These are phyloP conservation scores for Cercophora scortea DNA, from an alignment of 495 filamentous ascomycete genomes.

Conservation along the genomic window DNA sequence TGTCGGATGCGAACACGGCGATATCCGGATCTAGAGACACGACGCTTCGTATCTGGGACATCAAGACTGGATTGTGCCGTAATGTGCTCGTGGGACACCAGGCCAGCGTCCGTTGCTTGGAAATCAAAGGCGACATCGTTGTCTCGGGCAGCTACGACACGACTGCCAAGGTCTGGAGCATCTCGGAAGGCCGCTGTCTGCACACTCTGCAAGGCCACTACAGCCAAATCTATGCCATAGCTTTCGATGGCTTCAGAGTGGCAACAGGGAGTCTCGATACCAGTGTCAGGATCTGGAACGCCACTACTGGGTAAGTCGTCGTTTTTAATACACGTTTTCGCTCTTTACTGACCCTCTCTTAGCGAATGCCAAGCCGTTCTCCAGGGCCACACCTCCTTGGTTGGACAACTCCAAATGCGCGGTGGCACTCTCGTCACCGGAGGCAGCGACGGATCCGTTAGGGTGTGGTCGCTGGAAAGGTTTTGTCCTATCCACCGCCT, in stretches of 20 bases:
- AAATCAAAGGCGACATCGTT: constrained; percentile 90
- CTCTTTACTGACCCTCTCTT: constrained; percentile 1
- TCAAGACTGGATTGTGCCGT: constrained; percentile 73
- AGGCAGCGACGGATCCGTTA: constrained; percentile 88
- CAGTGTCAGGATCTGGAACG: constrained; percentile 95
- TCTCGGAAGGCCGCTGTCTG: constrained; percentile 83
- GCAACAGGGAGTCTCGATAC: constrained; percentile 97
- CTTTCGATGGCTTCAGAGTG: constrained; percentile 86
- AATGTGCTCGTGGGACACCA: constrained; percentile 94
- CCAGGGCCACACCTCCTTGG: constrained; percentile 92
- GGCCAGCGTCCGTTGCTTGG: constrained; percentile 90
- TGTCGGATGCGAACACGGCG: constrained; percentile 86
- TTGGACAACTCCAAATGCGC: constrained; percentile 95
- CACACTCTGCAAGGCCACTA: constrained; percentile 91
- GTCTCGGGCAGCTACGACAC: constrained; percentile 98
- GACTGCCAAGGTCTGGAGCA: constrained; percentile 94
- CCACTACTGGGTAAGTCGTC: constrained; percentile 65
- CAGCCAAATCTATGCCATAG: constrained; percentile 98
- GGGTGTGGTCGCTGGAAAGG: constrained; percentile 87
- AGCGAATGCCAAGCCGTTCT: constrained; percentile 83
- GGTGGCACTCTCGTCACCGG: constrained; percentile 92
- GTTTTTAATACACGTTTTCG: neutral
- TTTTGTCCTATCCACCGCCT: constrained; percentile 87
- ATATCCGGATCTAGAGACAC: constrained; percentile 96
- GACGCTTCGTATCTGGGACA: constrained; percentile 91